Evolutionary conservation across 78 protist species (phyloP).

Genomic region (Dictyostelium purpureum): DNA sequence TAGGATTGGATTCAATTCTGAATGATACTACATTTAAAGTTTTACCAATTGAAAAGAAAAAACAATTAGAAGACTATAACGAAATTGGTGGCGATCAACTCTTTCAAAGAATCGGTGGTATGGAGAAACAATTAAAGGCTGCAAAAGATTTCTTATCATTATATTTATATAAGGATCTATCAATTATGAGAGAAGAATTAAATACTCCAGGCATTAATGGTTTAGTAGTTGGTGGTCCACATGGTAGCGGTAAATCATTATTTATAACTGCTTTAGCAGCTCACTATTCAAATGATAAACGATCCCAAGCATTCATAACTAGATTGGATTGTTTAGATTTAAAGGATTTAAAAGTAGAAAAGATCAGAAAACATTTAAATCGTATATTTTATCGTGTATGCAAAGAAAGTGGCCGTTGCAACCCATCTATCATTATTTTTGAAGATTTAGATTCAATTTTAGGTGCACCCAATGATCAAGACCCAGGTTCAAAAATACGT

Average conservation of each 20-base stretch:
- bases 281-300: not conserved
- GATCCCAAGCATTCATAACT: conserved; percentile 3
- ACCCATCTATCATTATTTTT: not conserved
- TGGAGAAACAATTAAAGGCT: conserved; percentile 16
- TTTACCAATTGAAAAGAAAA: not conserved
- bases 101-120: conserved; percentile 44
- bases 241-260: conserved; percentile 56
- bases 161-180: not conserved
- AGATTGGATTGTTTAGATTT: conserved; percentile 13
- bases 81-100: conserved; percentile 33
- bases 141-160: conserved; percentile 14
- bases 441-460: conserved; percentile 41
- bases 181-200: not conserved
- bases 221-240: conserved; percentile 24
- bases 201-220: conserved; percentile 49
- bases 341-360: conserved; percentile 43
- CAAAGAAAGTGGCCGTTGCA: not conserved
- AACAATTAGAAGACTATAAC: conserved; percentile 20
- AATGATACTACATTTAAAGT: not conserved
- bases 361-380: not conserved
- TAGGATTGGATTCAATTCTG: not conserved
- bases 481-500: conserved; percentile 57
- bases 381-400: not conserved
- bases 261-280: not conserved
- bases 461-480: conserved; percentile 57